A percentile compares a stretch with the other conserved stretches of the same genome.
Conservation (phyloP, 208 protist species). For the Leishmania braziliensis region DNA sequence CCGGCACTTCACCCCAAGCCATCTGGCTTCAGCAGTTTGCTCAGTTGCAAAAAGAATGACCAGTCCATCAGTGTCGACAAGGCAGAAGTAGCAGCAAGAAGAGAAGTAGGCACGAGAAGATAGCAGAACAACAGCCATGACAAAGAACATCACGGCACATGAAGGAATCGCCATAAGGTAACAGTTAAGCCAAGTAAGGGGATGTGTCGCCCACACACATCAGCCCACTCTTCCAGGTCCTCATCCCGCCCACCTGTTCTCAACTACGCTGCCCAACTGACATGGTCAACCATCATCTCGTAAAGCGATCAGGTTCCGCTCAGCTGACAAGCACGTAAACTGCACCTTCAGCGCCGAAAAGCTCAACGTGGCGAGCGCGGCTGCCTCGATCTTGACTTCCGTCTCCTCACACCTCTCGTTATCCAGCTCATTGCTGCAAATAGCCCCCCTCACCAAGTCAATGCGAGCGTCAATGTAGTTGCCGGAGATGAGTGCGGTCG, state of each 20-base stretch:
- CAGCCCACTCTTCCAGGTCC: not conserved
- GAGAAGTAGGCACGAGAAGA: not conserved
- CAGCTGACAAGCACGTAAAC: slow-evolving; percentile 18
- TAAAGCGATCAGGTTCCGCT: slow-evolving; percentile 30
- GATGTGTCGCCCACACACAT: not conserved
- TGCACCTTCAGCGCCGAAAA: slow-evolving; percentile 24
- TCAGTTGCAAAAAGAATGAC: not conserved
- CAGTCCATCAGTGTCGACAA: not conserved
- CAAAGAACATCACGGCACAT: not conserved
- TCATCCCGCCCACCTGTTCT: not conserved
- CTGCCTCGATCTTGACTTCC: slow-evolving; percentile 6
- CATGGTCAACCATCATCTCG: slow-evolving; percentile 5
- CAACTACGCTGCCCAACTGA: not conserved
- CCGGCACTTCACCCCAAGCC: not conserved
- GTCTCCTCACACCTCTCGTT: not conserved
- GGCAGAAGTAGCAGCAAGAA: not conserved
- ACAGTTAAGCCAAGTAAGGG: not conserved
- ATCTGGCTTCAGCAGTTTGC: not conserved
- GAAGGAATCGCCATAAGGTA: not conserved
- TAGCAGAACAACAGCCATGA: not conserved
- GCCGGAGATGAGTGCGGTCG: slow-evolving; percentile 12
- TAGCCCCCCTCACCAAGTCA: slow-evolving; percentile 15
- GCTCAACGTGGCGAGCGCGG: slow-evolving; percentile 13
- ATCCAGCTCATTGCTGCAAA: slow-evolving; percentile 5
- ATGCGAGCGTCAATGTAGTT: slow-evolving; percentile 24